Percentiles rank a stretch among this genome's conserved stretches.
Evolutionary conservation across 2,329 filamentous ascomycete genomes (phyloP).

Genomic region (Alternaria incomplexa): DNA sequence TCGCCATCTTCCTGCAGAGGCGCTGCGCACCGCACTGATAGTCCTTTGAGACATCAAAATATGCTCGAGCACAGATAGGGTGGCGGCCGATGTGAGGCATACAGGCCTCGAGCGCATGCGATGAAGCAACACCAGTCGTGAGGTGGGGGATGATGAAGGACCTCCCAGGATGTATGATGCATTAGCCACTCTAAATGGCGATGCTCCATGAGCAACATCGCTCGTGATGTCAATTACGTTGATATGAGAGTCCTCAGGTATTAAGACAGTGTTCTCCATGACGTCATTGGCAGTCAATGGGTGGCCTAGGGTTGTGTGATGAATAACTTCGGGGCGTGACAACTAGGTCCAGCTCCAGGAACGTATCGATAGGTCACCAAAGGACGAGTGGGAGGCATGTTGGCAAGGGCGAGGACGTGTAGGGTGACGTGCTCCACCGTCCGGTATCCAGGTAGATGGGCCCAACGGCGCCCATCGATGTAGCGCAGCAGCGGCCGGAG

Average conservation of each 20-base stretch:
- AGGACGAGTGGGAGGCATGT: not conserved
- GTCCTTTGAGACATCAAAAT: not conserved
- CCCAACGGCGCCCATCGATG: not conserved
- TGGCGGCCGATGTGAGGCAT: constrained; percentile 1
- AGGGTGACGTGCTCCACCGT: not conserved
- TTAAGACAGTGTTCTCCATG: not conserved
- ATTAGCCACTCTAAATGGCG: not conserved
- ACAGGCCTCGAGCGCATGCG: not conserved
- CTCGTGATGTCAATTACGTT: not conserved
- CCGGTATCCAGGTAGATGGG: not conserved
- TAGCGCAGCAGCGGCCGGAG: not conserved
- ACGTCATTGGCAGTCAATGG: not conserved
- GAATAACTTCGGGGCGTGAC: not conserved
- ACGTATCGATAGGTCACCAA: not conserved
- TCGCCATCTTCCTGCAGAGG: not conserved
- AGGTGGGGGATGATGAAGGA: not conserved
- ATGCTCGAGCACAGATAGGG: not conserved
- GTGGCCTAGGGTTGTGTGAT: not conserved
- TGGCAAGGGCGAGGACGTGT: not conserved
- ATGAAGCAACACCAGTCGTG: not conserved
- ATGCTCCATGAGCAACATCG: not conserved
- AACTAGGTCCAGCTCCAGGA: not conserved
- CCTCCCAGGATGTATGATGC: not conserved
- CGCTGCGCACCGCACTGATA: not conserved
- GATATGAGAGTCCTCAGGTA: not conserved